Percentiles rank a stretch among this genome's conserved stretches.
These are phyloP conservation scores for Kodamaea leandrae DNA, from an alignment of 805 yeast species.

Conservation along the genomic window DNA sequence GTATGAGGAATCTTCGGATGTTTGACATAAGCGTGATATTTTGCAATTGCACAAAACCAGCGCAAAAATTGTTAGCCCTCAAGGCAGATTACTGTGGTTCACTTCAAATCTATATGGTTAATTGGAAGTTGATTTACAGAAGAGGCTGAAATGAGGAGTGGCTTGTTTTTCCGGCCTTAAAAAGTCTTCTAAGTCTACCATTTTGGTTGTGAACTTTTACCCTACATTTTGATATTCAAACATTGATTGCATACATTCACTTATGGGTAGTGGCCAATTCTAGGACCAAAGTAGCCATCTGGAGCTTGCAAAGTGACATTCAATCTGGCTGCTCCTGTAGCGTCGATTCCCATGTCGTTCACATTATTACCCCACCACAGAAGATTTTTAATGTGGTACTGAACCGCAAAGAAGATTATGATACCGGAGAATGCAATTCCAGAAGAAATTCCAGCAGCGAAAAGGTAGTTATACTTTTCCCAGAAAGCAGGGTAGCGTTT, in stretches of 20 bases:
- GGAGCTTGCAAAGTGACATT: slow-evolving; percentile 24
- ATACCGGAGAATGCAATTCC: slow-evolving; percentile 36
- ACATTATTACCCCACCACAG: slow-evolving; percentile 34
- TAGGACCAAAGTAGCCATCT: slow-evolving; percentile 38
- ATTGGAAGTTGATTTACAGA: no score
- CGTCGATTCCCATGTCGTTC: slow-evolving; percentile 35
- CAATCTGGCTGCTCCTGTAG: slow-evolving; percentile 30
- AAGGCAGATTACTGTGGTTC: no score
- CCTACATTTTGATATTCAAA: not conserved
- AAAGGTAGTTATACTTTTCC: slow-evolving; percentile 35
- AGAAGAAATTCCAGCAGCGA: slow-evolving; percentile 30
- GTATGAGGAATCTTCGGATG: no score
- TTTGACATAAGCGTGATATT: no score
- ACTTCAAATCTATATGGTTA: no score
- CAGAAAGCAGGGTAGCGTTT: slow-evolving; percentile 30
- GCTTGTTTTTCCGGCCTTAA: no score
- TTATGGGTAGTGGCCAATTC: slow-evolving; percentile 26
- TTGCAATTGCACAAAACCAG: no score
- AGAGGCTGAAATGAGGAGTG: no score
- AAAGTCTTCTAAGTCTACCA: no score
- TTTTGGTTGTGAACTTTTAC: no score
- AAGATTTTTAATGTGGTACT: slow-evolving; percentile 27
- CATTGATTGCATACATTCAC: not conserved
- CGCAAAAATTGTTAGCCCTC: no score
- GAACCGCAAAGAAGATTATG: slow-evolving; percentile 38